Evolutionary conservation across 495 filamentous ascomycete genomes (phyloP).

Genomic region (Extremus antarcticus): DNA sequence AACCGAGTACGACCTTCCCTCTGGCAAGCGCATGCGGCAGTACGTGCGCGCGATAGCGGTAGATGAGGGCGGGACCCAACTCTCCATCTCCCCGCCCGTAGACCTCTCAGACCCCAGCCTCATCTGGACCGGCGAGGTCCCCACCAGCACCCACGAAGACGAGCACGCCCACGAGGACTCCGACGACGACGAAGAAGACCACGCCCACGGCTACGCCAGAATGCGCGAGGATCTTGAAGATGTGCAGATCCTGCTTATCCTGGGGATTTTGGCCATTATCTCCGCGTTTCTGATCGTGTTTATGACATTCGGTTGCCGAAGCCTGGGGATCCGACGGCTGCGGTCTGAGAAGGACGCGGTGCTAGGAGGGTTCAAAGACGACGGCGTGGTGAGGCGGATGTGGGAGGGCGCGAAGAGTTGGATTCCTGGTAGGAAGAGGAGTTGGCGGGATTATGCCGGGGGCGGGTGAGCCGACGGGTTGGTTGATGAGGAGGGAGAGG

Average conservation of each 20-base stretch:
- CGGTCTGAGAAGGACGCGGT: neutral
- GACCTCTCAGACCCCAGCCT: neutral
- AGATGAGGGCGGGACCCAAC: neutral
- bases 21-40: neutral
- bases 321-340: neutral
- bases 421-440: neutral
- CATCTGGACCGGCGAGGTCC: neutral
- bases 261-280: neutral
- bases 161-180: neutral
- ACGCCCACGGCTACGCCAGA: neutral
- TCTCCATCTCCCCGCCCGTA: constrained; percentile 5
- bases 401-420: neutral
- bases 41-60: constrained; percentile 12
- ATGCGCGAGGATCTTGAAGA: neutral
- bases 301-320: neutral
- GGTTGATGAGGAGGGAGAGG: neutral
- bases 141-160: neutral
- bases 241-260: constrained; percentile 1
- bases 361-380: neutral
- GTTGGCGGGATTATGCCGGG: neutral
- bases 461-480: neutral
- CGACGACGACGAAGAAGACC: neutral
- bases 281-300: neutral
- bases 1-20: constrained; percentile 10
- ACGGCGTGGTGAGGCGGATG: neutral